phyloP scores from a whole-genome alignment of 495 filamentous ascomycete species.

The Aspergillus ellipticus region DNA sequence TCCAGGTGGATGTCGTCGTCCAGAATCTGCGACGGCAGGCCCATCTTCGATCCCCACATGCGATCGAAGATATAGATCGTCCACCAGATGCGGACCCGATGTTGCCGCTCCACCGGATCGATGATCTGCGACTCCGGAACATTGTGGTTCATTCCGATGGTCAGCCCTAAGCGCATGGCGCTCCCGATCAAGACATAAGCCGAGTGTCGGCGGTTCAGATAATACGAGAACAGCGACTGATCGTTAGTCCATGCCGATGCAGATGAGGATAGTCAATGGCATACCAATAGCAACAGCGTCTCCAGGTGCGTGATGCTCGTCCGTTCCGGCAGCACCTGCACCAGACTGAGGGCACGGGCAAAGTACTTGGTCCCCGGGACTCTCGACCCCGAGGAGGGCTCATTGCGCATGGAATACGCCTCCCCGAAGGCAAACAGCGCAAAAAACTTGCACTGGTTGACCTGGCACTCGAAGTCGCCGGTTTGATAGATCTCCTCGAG shows the following conservation, averaged over 20 bases:
- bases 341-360: constrained; percentile 38
- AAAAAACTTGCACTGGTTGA: constrained; percentile 44
- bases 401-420: constrained; percentile 38
- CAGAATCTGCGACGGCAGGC: constrained; percentile 41
- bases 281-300: constrained; percentile 36
- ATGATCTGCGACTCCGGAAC: constrained; percentile 46
- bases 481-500: constrained; percentile 42
- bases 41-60: constrained; percentile 47
- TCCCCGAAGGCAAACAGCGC: constrained; percentile 44
- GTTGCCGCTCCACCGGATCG: constrained; percentile 40
- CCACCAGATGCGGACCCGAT: constrained; percentile 46
- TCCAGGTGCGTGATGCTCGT: constrained; percentile 43
- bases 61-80: constrained; percentile 48
- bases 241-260: not conserved
- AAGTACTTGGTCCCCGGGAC: constrained; percentile 45
- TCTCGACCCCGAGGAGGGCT: constrained; percentile 29
- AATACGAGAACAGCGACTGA: constrained; percentile 43
- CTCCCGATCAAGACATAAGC: constrained; percentile 40
- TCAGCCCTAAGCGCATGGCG: constrained; percentile 40
- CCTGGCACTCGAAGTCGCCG: constrained; percentile 28
- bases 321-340: constrained; percentile 40
- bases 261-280: constrained; percentile 2
- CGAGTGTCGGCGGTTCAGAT: constrained; percentile 43
- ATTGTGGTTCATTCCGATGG: constrained; percentile 45
- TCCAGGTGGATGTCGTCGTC: constrained; percentile 48